Evolutionary conservation across 208 protist species (phyloP), one percentile per base, ranked within the genome.

Genomic region (Sergeia podlipaevii): DNA sequence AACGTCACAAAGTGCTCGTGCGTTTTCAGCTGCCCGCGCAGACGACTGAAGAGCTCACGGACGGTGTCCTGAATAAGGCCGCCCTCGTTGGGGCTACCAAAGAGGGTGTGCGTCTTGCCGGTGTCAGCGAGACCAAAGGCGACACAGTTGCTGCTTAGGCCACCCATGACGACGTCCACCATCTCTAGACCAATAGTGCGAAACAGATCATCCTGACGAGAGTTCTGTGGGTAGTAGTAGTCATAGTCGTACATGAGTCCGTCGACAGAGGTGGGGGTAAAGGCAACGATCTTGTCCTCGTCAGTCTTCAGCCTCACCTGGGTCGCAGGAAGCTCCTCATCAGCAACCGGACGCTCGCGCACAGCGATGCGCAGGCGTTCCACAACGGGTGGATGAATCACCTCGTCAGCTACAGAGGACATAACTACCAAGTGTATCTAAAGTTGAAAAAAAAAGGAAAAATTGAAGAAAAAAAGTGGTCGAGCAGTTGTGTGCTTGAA

Each of bases 241-340:
- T 96, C 89, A 37, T 87, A 94, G 73, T 94, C 72, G 59, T 93
- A 96, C 80, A 93, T 81, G 27, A 93, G 71, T 23, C 86, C 89
- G 49, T 88, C 70, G 6, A 49, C 34, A 18, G 69, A 47, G 26
- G 61, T 56, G 2, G 84, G 84, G 0, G 80, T 62, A 46, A 90
- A 93, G 36, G 87, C 86, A 18, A 93, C 60, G 18, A 96, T 62
- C 48, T 91, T 90, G 37, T 90, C 80, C 28, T 87, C 74, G 24
- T 89, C 64, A 1, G 71, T 74, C 32, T 71, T 69, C 27, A 96
- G 56, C 28, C 47, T 30, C 21, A 96, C 67, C 43, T 89, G 76
- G 4, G 86, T 69, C 13, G 58, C 50, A 8, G 65, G 26, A 0
- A 83, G 17, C 43, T 96, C 82, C 36, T 77, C 74, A 20, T 93